Base-by-base conservation (phyloP, 2,329 filamentous ascomycete species). In the Sporothrix dimorphospora region DNA sequence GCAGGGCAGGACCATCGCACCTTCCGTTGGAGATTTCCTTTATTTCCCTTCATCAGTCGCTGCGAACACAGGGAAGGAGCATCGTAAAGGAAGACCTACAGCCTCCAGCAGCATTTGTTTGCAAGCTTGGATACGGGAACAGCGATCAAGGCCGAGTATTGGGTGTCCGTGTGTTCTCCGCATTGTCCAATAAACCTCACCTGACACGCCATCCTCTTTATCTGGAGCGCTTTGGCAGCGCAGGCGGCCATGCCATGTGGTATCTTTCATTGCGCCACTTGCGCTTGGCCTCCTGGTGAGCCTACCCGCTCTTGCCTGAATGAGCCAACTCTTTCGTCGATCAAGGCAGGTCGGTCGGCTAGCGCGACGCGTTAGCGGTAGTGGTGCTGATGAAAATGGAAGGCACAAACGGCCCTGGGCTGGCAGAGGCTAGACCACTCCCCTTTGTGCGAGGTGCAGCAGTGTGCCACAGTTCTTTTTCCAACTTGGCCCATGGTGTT, bases 361-460 rank as follows among this genome's bases (percentile, higher is more conserved):
- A 66, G 63, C 63, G 63, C 24, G 24, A 12, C 42, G 9, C 24
- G 24, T 66, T 66, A 30, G 63, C 63, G 42, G 40, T 19, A 34
- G 42, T 49, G 42, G 21, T 34, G 21, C 42, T 66, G 63, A 66
- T 66, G 63, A 66, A 66, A 49, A 34, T 45, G 16, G 42, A 66
- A 49, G 40, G 63, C 63, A 49, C 42, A 34, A 66, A 49, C 63
- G 21, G 42, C 61, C 40, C 21, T 47, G n/a, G 19, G 24, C 7
- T 5, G 19, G 19, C 12, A 19, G 30, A 61, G 11, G 63, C 45
- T 6, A 49, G 21, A 34, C 63, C 42, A 49, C 34, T 3, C 59
- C 63, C 34, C n/a, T 24, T 45, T 24, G 38, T 27, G 30, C 55
- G 34, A 38, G 55, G 16, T 61, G 55, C 55, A 61, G 30, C 30